Conservation (phyloP, 176 grass and related monocot species). For the Aegilops longissima region DNA sequence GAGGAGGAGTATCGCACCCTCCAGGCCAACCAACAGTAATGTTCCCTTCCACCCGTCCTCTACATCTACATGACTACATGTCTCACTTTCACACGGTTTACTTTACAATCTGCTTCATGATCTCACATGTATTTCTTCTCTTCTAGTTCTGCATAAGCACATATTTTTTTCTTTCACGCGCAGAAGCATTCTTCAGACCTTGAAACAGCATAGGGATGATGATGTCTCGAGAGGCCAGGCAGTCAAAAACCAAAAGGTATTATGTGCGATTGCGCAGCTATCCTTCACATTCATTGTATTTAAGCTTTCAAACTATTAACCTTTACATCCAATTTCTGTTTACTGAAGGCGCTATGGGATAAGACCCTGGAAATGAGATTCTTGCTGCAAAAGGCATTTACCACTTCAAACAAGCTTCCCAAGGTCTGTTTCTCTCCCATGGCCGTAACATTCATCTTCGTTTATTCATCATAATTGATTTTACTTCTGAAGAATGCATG, state of each 20-base stretch:
- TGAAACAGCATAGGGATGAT: constrained; percentile 19
- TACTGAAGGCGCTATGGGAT: constrained; percentile 67
- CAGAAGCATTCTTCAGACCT: constrained; percentile 19
- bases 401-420: constrained; percentile 82
- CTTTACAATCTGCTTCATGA: background rate
- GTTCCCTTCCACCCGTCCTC: background rate
- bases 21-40: constrained; percentile 12
- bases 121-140: background rate
- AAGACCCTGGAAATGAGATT: constrained; percentile 81
- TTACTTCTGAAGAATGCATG: background rate
- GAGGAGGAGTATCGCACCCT: constrained; percentile 21
- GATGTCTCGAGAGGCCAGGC: constrained; percentile 16
- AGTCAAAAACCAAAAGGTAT: constrained; percentile 13
- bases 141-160: background rate
- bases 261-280: too few relatives aligned
- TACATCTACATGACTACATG: background rate
- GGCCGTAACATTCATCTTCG: background rate
- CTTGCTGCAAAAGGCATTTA: constrained; percentile 80
- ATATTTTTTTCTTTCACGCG: background rate
- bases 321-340: constrained; percentile 15
- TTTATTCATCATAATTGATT: background rate
- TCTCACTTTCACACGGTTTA: background rate
- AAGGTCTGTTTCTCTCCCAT: constrained; percentile 38
- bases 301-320: background rate
- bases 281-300: background rate